phyloP scores from a whole-genome alignment of 2,329 filamentous ascomycete genomes.

The Cephalotrichum gorgonifer region DNA sequence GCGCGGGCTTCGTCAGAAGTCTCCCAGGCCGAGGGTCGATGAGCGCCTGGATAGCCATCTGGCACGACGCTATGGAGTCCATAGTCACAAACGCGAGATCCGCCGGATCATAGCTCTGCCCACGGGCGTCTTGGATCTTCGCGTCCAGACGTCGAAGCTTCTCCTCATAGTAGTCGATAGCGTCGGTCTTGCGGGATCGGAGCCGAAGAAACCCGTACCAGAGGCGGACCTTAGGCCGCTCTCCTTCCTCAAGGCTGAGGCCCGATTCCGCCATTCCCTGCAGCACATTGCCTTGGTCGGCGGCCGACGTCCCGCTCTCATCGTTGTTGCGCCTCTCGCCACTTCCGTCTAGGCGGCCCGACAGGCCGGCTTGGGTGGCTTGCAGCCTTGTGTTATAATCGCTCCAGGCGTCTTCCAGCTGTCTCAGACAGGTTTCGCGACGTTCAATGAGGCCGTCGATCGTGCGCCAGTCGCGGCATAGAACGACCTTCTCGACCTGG shows the following conservation, averaged over 20 bases:
- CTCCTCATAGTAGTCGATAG: constrained; percentile 90
- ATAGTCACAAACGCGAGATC: constrained; percentile 93
- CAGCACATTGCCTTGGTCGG: not conserved
- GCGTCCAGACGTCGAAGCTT: constrained; percentile 71
- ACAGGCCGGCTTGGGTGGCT: constrained; percentile 20
- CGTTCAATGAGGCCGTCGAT: constrained; percentile 65
- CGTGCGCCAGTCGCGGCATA: constrained; percentile 80
- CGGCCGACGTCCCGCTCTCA: not conserved
- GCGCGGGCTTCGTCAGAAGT: constrained; percentile 75
- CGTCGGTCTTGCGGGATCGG: constrained; percentile 66
- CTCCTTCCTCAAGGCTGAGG: constrained; percentile 24
- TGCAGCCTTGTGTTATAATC: constrained; percentile 4
- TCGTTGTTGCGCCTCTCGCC: not conserved
- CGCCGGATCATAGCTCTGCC: constrained; percentile 65
- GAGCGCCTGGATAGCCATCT: constrained; percentile 94
- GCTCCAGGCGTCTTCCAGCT: constrained; percentile 77
- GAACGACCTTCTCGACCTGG: constrained; percentile 73
- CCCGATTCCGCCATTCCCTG: constrained; percentile 9
- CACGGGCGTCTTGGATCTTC: constrained; percentile 57
- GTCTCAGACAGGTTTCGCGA: constrained; percentile 54
- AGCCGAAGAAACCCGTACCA: constrained; percentile 71
- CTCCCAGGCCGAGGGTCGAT: constrained; percentile 83
- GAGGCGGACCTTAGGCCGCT: constrained; percentile 59
- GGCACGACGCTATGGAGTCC: constrained; percentile 84
- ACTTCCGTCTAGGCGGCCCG: constrained; percentile 6